Conservation (phyloP, 768 basidiomycete species). For the Leccinum olivaceopallidum region DNA sequence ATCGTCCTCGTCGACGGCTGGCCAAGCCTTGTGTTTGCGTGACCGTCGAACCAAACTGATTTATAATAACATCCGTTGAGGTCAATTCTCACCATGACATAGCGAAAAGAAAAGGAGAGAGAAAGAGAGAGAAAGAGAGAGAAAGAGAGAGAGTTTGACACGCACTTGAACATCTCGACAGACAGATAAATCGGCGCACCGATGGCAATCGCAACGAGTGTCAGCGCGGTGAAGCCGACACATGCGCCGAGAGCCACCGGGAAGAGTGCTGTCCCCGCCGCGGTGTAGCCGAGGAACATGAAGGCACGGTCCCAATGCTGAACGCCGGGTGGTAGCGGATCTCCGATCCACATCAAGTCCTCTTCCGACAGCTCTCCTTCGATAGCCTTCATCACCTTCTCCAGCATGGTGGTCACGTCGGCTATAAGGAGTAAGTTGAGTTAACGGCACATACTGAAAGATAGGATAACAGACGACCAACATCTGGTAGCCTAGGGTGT, state of each 20-base stretch:
- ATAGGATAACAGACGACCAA: neutral
- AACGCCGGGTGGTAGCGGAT: constrained; percentile 20
- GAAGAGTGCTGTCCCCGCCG: neutral
- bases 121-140: too few relatives aligned
- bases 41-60: neutral
- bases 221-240: neutral
- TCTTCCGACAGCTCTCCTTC: constrained; percentile 21
- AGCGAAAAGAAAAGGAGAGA: neutral
- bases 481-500: neutral
- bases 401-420: constrained; percentile 17
- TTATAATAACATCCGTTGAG: neutral
- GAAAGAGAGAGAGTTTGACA: neutral
- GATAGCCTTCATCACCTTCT: constrained; percentile 21
- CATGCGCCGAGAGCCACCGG: constrained; percentile 21
- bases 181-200: neutral
- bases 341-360: constrained; percentile 19
- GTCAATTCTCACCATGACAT: neutral
- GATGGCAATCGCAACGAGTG: neutral
- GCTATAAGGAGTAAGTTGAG: constrained; percentile 6
- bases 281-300: neutral
- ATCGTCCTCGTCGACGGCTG: neutral
- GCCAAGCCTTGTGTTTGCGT: neutral
- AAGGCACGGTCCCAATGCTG: constrained; percentile 14
- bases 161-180: neutral
- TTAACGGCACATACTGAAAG: neutral